Evolutionary conservation across 2,329 filamentous ascomycete species (phyloP), one percentile per base, ranked within the genome.

Genomic region (Epichloe sibirici): DNA sequence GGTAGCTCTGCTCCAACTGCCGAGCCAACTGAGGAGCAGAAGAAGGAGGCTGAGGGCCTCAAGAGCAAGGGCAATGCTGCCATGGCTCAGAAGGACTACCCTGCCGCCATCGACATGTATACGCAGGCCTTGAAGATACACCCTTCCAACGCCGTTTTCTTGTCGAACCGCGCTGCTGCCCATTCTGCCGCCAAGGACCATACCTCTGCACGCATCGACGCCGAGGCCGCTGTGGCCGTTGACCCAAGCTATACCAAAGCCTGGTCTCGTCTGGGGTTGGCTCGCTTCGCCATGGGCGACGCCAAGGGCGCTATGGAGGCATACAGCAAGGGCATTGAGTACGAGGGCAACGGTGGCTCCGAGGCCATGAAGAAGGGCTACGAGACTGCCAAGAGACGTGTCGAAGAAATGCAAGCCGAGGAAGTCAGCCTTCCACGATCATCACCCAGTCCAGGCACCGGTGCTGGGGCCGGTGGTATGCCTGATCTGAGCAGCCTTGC

Each of bases 341-440:
- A 89, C 58, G 93, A 98, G 71, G 91, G 93, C 49, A 93, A 83
- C 65, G 93, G 93, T 51, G 93, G 93, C 56, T 94, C 88, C 60
- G 90, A 97, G 15, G 90, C 91, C 55, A 97, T 97, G 93, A 91
- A 90, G 77, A 94, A 91, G 73, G 93, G 93, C 21, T 93, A 81
- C 66, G 90, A 97, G 79, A 97, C 93, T 15, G 91, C 90, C 51
- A 93, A 87, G 78, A 83, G 82, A 63, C 82, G 87, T 62, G 85
- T 94, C 45, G 88, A 91, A 57, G 90, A 95, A 69, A 80, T 91
- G 63, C 82, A 81, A 57, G 71, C 71, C 48, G 69, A 70, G 40
- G 73, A 63, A 49, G 63, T 60, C 31, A 58, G 63, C 49, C 59
- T 67, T 40, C 58, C 75, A 15, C 71, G 75, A 23, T 71, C 77